Conservation (phyloP, 495 filamentous ascomycete species). For the Glonium stellatum region DNA sequence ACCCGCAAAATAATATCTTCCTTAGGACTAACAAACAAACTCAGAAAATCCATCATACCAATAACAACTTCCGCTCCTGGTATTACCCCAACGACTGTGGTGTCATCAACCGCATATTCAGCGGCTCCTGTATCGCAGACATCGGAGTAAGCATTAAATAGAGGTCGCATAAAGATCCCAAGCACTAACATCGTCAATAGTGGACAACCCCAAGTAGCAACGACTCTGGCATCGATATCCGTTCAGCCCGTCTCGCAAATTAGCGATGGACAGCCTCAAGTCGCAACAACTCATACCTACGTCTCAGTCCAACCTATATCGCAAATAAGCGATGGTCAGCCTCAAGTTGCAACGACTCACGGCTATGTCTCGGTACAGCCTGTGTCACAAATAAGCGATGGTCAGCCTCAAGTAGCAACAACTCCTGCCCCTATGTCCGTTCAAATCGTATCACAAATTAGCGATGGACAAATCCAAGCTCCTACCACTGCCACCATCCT, state of each 20-base stretch:
- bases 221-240: background rate
- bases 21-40: background rate
- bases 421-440: background rate
- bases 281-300: background rate
- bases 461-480: conserved; percentile 7
- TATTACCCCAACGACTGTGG: background rate
- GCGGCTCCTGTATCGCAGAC: background rate
- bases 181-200: background rate
- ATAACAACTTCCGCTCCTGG: background rate
- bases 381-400: background rate
- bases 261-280: conserved; percentile 3
- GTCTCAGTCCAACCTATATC: background rate
- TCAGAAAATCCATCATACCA: background rate
- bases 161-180: background rate
- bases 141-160: conserved; percentile 35
- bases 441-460: conserved; percentile 8
- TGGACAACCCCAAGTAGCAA: conserved; percentile 6
- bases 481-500: background rate
- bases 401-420: background rate
- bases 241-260: background rate
- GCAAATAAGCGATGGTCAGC: background rate
- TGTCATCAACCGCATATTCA: background rate
- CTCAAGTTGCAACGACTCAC: background rate
- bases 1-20: background rate
- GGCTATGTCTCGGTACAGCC: background rate